A percentile compares a stretch with the other conserved stretches of the same genome.
phyloP scores from a whole-genome alignment of 2,329 filamentous ascomycete species.

The Fusarium lyarnte region DNA sequence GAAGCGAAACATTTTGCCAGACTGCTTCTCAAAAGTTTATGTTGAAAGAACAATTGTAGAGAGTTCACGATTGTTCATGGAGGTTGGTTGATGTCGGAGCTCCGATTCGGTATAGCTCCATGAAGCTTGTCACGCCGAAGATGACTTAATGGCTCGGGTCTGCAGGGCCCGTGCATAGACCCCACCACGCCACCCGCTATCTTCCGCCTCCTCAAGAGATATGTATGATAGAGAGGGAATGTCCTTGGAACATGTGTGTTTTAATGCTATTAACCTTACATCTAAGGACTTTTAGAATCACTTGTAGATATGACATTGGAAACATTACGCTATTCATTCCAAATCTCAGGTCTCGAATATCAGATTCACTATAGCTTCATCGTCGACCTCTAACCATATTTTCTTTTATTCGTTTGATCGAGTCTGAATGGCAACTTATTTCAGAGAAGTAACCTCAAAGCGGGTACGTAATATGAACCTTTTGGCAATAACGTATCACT shows the following conservation, averaged over 20 bases:
- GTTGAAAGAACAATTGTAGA: neutral
- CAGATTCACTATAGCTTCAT: neutral
- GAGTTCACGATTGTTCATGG: slow-evolving; percentile 2
- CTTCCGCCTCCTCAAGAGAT: slow-evolving; percentile 1
- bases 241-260: neutral
- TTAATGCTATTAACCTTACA: neutral
- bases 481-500: neutral
- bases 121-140: slow-evolving; percentile 41
- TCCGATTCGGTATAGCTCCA: slow-evolving; percentile 43
- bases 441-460: neutral
- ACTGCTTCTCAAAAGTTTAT: neutral
- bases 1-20: slow-evolving; percentile 57
- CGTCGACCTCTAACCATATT: neutral
- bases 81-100: slow-evolving; percentile 39
- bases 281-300: neutral
- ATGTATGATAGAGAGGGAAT: too few relatives aligned
- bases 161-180: slow-evolving; percentile 35
- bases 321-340: too few relatives aligned
- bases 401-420: neutral
- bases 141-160: slow-evolving; percentile 41
- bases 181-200: slow-evolving; percentile 17
- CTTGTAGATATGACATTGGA: too few relatives aligned
- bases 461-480: neutral
- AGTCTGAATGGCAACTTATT: neutral
- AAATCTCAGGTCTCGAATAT: neutral